A percentile compares a stretch with the other conserved stretches of the same genome.
phyloP scores from a whole-genome alignment of 306 rosid species.

The peach (Prunus persica) region DNA sequence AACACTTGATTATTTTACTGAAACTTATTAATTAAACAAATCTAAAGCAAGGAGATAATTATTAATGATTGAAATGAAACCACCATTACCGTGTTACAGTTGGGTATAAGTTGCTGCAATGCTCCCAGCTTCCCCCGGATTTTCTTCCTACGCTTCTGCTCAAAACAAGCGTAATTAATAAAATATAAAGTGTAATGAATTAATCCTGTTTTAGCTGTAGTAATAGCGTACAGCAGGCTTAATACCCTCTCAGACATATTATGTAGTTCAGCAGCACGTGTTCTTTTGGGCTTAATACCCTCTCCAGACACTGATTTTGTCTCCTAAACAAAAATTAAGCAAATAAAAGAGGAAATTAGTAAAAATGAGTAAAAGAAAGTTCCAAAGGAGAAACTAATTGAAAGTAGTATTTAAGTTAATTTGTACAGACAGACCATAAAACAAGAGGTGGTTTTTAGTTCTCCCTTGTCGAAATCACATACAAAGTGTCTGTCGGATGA shows the following conservation, averaged over 20 bases:
- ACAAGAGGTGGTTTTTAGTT: not conserved
- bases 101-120: constrained; percentile 22
- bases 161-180: not conserved
- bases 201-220: too few relatives aligned
- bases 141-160: constrained; percentile 17
- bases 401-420: not conserved
- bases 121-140: constrained; percentile 20
- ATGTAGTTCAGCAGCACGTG: constrained; percentile 2
- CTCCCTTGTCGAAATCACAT: not conserved
- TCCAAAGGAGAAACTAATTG: not conserved
- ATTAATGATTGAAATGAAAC: not conserved
- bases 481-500: not conserved
- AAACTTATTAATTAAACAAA: too few relatives aligned
- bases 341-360: not conserved
- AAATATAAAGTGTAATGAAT: too few relatives aligned
- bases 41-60: too few relatives aligned
- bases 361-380: too few relatives aligned
- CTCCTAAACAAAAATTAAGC: not conserved
- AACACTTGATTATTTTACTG: too few relatives aligned
- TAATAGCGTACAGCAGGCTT: too few relatives aligned
- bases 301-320: not conserved
- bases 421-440: not conserved
- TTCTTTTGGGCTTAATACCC: not conserved
- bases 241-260: constrained; percentile 19
- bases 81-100: constrained; percentile 18